phyloP scores from a whole-genome alignment of 2,329 filamentous ascomycete species.

The Alternaria brassicicola region DNA sequence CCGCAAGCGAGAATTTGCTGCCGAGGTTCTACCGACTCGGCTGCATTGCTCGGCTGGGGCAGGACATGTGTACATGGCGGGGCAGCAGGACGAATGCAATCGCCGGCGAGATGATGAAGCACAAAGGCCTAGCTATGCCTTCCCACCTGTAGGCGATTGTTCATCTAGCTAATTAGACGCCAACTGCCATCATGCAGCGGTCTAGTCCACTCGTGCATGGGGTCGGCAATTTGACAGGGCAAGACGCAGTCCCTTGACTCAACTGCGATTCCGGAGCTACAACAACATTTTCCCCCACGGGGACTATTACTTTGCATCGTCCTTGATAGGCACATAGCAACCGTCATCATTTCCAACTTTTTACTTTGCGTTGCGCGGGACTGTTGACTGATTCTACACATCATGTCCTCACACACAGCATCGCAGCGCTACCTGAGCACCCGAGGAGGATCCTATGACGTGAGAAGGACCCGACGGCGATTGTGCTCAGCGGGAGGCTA shows the following conservation, averaged over 20 bases:
- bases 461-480: conserved; percentile 44
- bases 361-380: conserved; percentile 6
- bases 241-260: conserved; percentile 29
- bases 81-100: conserved; percentile 6
- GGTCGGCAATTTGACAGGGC: conserved; percentile 11
- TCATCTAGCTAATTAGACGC: neutral
- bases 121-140: neutral
- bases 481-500: conserved; percentile 15
- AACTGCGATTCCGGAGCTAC: conserved; percentile 37
- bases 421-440: conserved; percentile 69
- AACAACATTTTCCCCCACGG: conserved; percentile 36
- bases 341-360: conserved; percentile 5
- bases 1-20: neutral
- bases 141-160: neutral
- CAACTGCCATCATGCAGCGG: neutral
- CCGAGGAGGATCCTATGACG: conserved; percentile 66
- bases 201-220: conserved; percentile 9
- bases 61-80: conserved; percentile 5
- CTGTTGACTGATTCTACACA: conserved; percentile 12
- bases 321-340: conserved; percentile 6
- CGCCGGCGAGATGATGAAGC: conserved; percentile 1
- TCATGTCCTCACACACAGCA: conserved; percentile 55
- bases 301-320: conserved; percentile 13
- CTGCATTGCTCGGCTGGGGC: neutral
- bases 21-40: neutral